A percentile compares a stretch with the other conserved stretches of the same genome.
These are phyloP conservation scores for Microascus cirrosus DNA, from an alignment of 2,329 filamentous ascomycete genomes.

Conservation along the genomic window DNA sequence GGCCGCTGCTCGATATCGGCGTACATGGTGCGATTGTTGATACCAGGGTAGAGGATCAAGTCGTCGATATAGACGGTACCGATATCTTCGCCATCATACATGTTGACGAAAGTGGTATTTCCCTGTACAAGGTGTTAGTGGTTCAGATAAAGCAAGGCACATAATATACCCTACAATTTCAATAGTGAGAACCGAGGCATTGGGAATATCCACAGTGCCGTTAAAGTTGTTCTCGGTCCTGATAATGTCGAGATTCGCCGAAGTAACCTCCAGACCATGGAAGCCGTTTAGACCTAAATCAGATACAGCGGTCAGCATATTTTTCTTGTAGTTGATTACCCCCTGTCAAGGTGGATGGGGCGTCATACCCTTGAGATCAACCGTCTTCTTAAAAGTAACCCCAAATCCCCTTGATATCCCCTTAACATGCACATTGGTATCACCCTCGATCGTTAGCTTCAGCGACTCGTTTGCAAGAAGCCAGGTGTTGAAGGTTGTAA, in stretches of 20 bases:
- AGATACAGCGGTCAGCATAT: neutral
- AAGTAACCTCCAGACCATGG: conserved; percentile 37
- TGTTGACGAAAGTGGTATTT: conserved; percentile 51
- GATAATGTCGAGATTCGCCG: conserved; percentile 33
- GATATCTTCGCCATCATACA: conserved; percentile 35
- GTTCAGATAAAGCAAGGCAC: neutral
- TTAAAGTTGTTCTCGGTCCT: conserved; percentile 39
- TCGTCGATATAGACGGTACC: conserved; percentile 48
- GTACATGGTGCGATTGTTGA: conserved; percentile 43
- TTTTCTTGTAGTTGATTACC: neutral
- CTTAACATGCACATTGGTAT: conserved; percentile 37
- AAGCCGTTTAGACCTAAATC: conserved; percentile 39
- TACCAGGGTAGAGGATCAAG: conserved; percentile 46
- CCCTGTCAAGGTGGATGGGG: neutral
- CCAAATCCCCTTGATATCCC: conserved; percentile 35
- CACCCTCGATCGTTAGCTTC: conserved; percentile 37
- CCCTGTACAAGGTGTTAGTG: conserved; percentile 27
- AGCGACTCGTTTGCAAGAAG: conserved; percentile 39
- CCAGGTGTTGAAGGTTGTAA: conserved; percentile 43
- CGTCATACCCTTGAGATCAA: conserved; percentile 28
- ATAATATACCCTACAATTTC: conserved; percentile 39
- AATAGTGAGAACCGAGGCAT: conserved; percentile 51
- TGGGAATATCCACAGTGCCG: conserved; percentile 49
- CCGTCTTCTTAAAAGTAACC: conserved; percentile 45
- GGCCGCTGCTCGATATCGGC: conserved; percentile 38